Conservation (phyloP, 129 eudicot species). For the Glebionis coronaria region DNA sequence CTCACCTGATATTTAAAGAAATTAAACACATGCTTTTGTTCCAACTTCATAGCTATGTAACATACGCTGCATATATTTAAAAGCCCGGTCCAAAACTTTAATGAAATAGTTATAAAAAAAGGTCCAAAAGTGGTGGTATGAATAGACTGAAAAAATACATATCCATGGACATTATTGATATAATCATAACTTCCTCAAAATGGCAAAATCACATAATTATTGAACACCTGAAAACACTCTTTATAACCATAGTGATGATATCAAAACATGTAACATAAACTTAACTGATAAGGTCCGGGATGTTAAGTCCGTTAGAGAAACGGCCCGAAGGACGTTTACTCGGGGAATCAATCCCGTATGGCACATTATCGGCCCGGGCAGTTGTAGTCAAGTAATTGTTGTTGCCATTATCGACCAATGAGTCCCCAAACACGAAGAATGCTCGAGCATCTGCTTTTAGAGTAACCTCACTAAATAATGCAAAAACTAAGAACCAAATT, state of each 20-base stretch:
- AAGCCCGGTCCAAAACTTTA: no score
- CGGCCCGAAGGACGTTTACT: constrained; percentile 38
- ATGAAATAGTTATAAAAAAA: not conserved
- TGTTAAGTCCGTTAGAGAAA: constrained; percentile 41
- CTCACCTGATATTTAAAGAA: constrained; percentile 26
- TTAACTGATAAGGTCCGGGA: constrained; percentile 42
- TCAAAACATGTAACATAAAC: not conserved
- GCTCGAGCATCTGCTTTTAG: constrained; percentile 33
- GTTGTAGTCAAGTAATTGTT: constrained; percentile 39
- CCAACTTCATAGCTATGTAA: not conserved
- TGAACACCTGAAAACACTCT: not conserved
- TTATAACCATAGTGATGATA: no score
- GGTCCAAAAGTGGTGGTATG: not conserved
- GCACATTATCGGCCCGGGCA: constrained; percentile 39
- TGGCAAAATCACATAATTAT: not conserved
- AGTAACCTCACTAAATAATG: constrained; percentile 12
- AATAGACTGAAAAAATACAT: no score
- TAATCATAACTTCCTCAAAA: not conserved
- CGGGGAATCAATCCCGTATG: constrained; percentile 43
- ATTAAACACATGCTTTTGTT: not conserved
- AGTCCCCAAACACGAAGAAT: constrained; percentile 48
- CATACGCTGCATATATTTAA: not conserved
- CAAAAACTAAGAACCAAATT: constrained; percentile 12
- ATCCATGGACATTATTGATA: not conserved
- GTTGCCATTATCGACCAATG: constrained; percentile 43